These are phyloP conservation scores for Lupinus albus DNA, from an alignment of 306 rosid species.

Conservation along the genomic window DNA sequence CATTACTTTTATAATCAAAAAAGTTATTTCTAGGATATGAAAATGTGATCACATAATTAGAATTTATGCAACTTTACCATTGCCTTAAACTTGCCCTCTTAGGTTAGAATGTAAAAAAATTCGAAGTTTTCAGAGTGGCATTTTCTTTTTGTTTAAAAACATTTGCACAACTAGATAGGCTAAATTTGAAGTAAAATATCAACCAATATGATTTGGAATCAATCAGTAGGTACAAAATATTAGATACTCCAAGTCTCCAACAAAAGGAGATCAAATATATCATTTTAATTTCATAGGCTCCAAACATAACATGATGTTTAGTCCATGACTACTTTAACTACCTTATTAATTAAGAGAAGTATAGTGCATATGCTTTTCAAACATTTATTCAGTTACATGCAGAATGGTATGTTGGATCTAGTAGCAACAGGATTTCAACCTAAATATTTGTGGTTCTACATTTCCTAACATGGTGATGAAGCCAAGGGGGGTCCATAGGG, in stretches of 20 bases:
- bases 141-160: conserved; percentile 12
- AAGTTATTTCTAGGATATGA: too few species aligned
- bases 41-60: too few species aligned
- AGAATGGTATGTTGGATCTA: conserved; percentile 32
- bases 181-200: conserved; percentile 16
- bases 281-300: not conserved
- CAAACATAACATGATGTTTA: conserved; percentile 12
- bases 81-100: too few species aligned
- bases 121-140: conserved; percentile 30
- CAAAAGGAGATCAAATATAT: conserved; percentile 23
- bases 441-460: conserved; percentile 13
- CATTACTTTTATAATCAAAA: too few species aligned
- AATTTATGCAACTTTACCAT: too few species aligned
- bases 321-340: conserved; percentile 25
- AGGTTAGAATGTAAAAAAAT: too few species aligned
- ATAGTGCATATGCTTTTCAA: not conserved
- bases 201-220: conserved; percentile 5
- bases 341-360: conserved; percentile 23
- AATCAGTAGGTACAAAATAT: conserved; percentile 35
- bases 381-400: conserved; percentile 32
- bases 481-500: not conserved
- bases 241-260: conserved; percentile 28
- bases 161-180: conserved; percentile 32
- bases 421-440: conserved; percentile 27
- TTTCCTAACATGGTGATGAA: not conserved